Base-by-base conservation (phyloP, 192 early-diverging fungal species). In the Coemansia reversa region DNA sequence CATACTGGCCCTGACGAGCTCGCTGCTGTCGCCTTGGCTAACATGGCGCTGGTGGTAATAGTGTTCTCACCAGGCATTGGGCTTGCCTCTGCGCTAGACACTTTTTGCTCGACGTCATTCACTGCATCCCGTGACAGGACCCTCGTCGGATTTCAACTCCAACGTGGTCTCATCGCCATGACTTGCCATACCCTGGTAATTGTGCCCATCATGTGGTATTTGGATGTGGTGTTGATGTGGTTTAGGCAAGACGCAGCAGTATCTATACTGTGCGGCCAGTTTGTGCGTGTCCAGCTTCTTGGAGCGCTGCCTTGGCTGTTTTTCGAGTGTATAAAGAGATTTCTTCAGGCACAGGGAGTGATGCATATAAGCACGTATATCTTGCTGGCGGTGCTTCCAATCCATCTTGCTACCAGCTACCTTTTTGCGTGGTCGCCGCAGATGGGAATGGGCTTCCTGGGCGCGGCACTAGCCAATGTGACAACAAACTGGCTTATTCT, bases 271-370 rank as follows among this genome's bases (percentile, higher is more conserved):
- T 84, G 92, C 19, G 90, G 87, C 11, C 30, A 76, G 33, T 98
- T 88, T 69, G 63, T 92, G n/a, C 70, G 83, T 3, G 88, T 83
- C 24, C 79, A 89, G 24, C 67, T 95, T 30, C 70, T 89, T 2
- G 92, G 93, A 2, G 84, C 88, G 28, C 86, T 90, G 28, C 89
- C 93, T 3, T 87, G 83, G 74, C 74, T 97, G 72, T 81, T 85
- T 19, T 90, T 91, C 84, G 94, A 97, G 60, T 91, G 90, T 68
- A 67, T 94, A 51, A 92, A 93, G 68, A 85, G 92, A 60, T 97
- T 84, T 65, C 79, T 97, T 23, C 92, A 96, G 66, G 88, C 89
- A 0, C 96, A 98, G 82, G 94, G 90, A 59, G 89, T 89, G 67
- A 94, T 98, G 96, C 84, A 89, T 27, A 92, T 91, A 1, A 84